Evolutionary conservation across 495 filamentous ascomycete species (phyloP).

Genomic region (Talaromyces liani): DNA sequence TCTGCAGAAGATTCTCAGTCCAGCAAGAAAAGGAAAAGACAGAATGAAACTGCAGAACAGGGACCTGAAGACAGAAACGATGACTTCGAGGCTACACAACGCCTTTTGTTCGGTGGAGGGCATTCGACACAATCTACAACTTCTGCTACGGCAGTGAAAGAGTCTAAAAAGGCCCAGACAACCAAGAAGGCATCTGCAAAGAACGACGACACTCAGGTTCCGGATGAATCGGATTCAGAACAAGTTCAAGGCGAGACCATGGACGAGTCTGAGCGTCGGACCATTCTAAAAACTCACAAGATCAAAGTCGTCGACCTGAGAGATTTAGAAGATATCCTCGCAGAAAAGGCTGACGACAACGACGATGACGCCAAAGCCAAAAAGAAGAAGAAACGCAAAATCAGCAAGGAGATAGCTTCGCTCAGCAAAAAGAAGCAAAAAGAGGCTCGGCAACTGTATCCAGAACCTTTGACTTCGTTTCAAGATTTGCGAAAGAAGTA

Average conservation of each 20-base stretch:
- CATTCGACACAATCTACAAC: not conserved
- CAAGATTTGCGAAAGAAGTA: conserved; percentile 61
- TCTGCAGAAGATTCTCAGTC: conserved; percentile 26
- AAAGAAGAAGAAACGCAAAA: conserved; percentile 44
- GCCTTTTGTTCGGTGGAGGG: conserved; percentile 14
- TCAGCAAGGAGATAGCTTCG: conserved; percentile 32
- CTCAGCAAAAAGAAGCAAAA: conserved; percentile 47
- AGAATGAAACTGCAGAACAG: conserved; percentile 18
- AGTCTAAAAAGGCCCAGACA: not conserved
- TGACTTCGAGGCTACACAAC: conserved; percentile 34
- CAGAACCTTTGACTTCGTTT: conserved; percentile 74
- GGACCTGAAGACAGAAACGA: not conserved
- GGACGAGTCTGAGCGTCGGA: conserved; percentile 60
- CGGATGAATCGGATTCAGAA: conserved; percentile 16
- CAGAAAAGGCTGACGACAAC: conserved; percentile 31
- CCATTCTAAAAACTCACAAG: conserved; percentile 72
- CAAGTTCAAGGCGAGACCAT: conserved; percentile 22
- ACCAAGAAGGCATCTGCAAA: not conserved
- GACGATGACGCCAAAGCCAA: conserved; percentile 16
- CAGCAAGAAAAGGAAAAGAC: conserved; percentile 35
- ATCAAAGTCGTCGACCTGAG: conserved; percentile 75
- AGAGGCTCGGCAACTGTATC: conserved; percentile 50
- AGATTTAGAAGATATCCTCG: conserved; percentile 30
- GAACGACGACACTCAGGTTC: conserved; percentile 12
- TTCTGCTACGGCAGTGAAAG: conserved; percentile 12